Evolutionary conservation across 2,329 filamentous ascomycete genomes (phyloP).

Genomic region (Cladosporium sp.): DNA sequence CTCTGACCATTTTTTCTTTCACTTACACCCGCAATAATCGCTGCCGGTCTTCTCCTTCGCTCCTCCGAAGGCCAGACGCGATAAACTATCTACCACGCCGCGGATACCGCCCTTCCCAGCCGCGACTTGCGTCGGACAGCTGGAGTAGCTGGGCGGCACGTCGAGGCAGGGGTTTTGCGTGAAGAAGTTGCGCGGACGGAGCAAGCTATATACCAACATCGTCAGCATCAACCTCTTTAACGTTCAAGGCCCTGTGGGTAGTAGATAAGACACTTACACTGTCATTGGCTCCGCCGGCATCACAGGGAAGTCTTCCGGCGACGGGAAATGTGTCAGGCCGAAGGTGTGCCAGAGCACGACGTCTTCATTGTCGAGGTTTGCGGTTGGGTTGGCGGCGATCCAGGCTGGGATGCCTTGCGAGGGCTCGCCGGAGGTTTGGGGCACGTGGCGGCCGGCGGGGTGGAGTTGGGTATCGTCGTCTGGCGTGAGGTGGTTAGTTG

Average conservation of each 20-base stretch:
- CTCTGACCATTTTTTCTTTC: neutral
- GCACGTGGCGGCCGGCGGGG: slow-evolving; percentile 81
- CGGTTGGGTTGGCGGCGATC: slow-evolving; percentile 65
- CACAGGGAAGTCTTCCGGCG: slow-evolving; percentile 85
- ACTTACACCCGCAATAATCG: slow-evolving; percentile 15
- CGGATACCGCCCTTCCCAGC: slow-evolving; percentile 31
- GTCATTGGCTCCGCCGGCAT: slow-evolving; percentile 72
- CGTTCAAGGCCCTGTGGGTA: neutral
- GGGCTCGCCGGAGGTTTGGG: slow-evolving; percentile 78
- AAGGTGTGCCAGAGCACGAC: slow-evolving; percentile 94
- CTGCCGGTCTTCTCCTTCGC: slow-evolving; percentile 31
- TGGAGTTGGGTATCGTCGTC: slow-evolving; percentile 78
- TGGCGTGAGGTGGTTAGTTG: slow-evolving; percentile 31
- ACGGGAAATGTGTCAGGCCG: slow-evolving; percentile 82
- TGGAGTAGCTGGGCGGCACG: slow-evolving; percentile 70
- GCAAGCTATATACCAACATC: slow-evolving; percentile 38
- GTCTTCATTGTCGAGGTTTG: slow-evolving; percentile 73
- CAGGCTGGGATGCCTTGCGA: slow-evolving; percentile 69
- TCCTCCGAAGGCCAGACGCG: slow-evolving; percentile 44
- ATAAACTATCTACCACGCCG: slow-evolving; percentile 50
- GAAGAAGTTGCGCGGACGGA: slow-evolving; percentile 81
- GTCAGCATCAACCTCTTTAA: neutral
- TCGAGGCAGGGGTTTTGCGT: slow-evolving; percentile 73
- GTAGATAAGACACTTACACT: neutral
- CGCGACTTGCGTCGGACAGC: slow-evolving; percentile 64